Evolutionary conservation across 805 yeast genomes (phyloP).

Genomic region (Sugiyamaella qingdaonensis): DNA sequence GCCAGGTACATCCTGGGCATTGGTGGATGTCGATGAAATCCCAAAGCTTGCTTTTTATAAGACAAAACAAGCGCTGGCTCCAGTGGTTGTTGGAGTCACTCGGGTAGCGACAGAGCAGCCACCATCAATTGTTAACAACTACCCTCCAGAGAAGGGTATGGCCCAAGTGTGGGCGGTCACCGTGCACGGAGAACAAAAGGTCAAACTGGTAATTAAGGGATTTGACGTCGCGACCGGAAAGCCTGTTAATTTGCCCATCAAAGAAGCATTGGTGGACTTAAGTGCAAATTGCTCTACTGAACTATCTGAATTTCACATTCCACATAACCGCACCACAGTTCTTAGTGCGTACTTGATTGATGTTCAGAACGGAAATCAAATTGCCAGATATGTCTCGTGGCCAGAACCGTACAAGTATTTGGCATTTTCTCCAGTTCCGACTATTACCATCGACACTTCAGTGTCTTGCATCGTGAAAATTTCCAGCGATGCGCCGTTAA

Average conservation of each 20-base stretch:
- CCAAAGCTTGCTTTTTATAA: constrained; percentile 47
- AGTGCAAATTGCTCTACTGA: neutral
- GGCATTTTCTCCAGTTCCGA: constrained; percentile 25
- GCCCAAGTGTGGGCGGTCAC: constrained; percentile 5
- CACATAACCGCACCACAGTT: neutral
- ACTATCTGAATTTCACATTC: neutral
- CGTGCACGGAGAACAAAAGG: neutral
- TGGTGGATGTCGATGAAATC: constrained; percentile 38
- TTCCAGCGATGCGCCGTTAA: constrained; percentile 3
- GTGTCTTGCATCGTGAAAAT: neutral
- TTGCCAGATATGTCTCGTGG: constrained; percentile 37
- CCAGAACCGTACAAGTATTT: constrained; percentile 45
- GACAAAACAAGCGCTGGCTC: constrained; percentile 39
- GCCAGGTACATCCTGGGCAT: constrained; percentile 48
- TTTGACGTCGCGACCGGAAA: neutral
- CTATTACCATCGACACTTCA: neutral
- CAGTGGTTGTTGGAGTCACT: constrained; percentile 33
- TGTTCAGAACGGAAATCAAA: constrained; percentile 26
- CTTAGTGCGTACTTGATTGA: constrained; percentile 11
- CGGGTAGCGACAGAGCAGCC: constrained; percentile 19
- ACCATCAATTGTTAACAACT: neutral
- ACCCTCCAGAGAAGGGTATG: neutral
- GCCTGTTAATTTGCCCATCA: neutral
- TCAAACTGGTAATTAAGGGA: neutral
- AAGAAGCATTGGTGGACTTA: neutral